These are phyloP conservation scores for Zygnema cylindricum DNA, from an alignment of 139 green algal species.

Conservation along the genomic window DNA sequence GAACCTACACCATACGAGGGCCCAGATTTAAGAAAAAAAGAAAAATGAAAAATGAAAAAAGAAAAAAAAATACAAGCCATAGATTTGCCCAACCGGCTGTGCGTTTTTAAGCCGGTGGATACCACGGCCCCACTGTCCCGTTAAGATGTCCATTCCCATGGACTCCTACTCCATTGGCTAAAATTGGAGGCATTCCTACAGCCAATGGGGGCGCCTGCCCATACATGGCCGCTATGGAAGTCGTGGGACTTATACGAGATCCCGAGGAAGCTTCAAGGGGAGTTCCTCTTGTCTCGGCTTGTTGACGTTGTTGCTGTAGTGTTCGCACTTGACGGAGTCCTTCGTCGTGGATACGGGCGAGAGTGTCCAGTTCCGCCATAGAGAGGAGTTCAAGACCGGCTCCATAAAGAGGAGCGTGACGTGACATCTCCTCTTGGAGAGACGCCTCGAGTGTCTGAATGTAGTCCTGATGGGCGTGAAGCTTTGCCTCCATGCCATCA, in stretches of 20 bases:
- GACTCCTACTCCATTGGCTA: slow-evolving; percentile 6
- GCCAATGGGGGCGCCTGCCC: background rate
- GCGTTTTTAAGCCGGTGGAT: background rate
- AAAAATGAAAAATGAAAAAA: too few species aligned
- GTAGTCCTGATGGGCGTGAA: slow-evolving; percentile 66
- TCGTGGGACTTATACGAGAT: background rate
- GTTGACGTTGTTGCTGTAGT: slow-evolving; percentile 38
- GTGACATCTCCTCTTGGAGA: slow-evolving; percentile 66
- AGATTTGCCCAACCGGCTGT: background rate
- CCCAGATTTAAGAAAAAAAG: too few species aligned
- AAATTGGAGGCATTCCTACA: slow-evolving; percentile 7
- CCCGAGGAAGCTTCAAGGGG: background rate
- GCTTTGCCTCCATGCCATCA: slow-evolving; percentile 61
- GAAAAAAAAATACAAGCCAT: background rate
- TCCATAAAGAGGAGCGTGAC: slow-evolving; percentile 61
- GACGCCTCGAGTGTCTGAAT: slow-evolving; percentile 64
- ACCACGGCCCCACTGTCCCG: background rate
- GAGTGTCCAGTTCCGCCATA: slow-evolving; percentile 62
- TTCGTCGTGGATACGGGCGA: slow-evolving; percentile 66
- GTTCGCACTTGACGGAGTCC: slow-evolving; percentile 46
- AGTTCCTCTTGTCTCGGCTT: background rate
- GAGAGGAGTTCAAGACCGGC: slow-evolving; percentile 62
- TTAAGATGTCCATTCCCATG: slow-evolving; percentile 19
- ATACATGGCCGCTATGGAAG: background rate
- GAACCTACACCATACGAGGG: too few species aligned